Evolutionary conservation across 23 red algal species (phyloP), one percentile per base, ranked within the genome.

Genomic region (Cyanidioschyzon merolae): DNA sequence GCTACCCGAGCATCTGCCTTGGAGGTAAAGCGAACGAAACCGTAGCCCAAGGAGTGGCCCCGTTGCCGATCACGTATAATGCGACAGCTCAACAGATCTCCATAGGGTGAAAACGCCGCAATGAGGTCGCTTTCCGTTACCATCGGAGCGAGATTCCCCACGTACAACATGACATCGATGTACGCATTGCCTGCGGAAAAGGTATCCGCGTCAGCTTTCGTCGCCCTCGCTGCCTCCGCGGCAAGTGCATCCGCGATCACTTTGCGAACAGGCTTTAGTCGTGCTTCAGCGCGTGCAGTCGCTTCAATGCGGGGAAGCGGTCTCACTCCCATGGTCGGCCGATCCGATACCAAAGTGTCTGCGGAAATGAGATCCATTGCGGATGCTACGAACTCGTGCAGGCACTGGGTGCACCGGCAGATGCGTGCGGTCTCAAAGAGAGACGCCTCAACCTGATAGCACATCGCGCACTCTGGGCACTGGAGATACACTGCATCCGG

Each of bases 381-480:
- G 7, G 63, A 71, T 3, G 63, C 63, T 27, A 71, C 7, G 32
- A 71, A 71, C 63, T 71, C 63, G 29, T 71, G 63, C 16, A 71
- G 63, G 30, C 63, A 71, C 7, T 27, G 3, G 29, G 63, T 71
- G 63, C 63, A 71, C 7, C 63, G 63, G 30, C 63, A 71, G 30
- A 71, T 71, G 63, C 63, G 63, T 7, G 63, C n/a, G 21, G 63
- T 71, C 63, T 71, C n/a, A 3, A 71, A 35, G n/a, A 71, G 63
- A 3, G 21, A 35, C 63, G 63, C n/a, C 7, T 71, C n/a, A 25
- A 71, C 29, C 63, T 32, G 16, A 27, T 71, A 71, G 32, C 63
- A 71, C 21, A 71, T 35, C 63, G 63, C 63, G 30, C 63, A 71
- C 29, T 71, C 63, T 3, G 63, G 63, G 30, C 63, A 71, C 63